A percentile compares a stretch with the other conserved stretches of the same genome.
Evolutionary conservation across 140 eudicot genomes (phyloP).

Genomic region (Anethum foeniculum): DNA sequence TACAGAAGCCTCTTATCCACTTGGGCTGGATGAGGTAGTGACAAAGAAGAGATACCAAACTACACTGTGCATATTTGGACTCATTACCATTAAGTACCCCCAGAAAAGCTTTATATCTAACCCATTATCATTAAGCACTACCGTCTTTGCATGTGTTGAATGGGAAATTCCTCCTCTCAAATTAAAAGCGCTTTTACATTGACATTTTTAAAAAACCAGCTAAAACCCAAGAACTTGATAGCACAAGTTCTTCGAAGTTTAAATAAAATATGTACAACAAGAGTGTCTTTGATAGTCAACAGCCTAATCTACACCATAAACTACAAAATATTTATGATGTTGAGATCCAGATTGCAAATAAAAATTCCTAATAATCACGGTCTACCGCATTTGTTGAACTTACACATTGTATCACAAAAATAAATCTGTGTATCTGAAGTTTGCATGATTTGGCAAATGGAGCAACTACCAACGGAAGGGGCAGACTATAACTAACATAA

Average conservation of each 20-base stretch:
- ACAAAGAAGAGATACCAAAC: not conserved
- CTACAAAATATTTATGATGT: not conserved
- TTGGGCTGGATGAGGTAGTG: not conserved
- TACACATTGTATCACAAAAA: too few species aligned
- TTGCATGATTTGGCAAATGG: too few species aligned
- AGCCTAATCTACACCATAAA: not conserved
- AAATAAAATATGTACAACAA: not conserved
- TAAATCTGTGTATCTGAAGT: too few species aligned
- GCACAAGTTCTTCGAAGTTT: not conserved
- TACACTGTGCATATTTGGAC: not conserved
- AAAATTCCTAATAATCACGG: too few species aligned
- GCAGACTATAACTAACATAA: not conserved
- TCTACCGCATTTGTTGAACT: too few species aligned
- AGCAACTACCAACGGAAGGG: too few species aligned
- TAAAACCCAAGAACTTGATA: not conserved
- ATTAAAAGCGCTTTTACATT: not conserved
- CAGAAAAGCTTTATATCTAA: not conserved
- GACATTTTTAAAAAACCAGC: not conserved
- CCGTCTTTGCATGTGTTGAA: not conserved
- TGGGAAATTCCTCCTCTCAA: not conserved
- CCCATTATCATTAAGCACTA: not conserved
- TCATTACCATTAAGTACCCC: not conserved
- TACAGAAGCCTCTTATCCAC: not conserved
- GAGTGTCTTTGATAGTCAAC: not conserved
- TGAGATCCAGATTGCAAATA: not conserved